phyloP scores from a whole-genome alignment of 164 flowering plant genomes.

The Brasenia schreberi region DNA sequence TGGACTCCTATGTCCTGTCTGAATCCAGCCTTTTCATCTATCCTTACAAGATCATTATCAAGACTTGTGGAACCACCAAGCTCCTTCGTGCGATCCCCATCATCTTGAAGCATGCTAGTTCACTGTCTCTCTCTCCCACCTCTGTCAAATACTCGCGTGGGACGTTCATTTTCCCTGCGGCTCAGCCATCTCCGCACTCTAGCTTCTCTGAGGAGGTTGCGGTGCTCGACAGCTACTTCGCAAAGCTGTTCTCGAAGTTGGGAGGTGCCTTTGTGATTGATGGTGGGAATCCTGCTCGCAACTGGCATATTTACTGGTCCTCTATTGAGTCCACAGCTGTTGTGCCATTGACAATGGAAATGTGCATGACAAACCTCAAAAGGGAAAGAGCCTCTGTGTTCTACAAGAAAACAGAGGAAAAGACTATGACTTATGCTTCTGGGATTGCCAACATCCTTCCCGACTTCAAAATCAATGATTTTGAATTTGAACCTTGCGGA shows the following conservation, averaged over 20 bases:
- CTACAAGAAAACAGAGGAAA: conserved; percentile 29
- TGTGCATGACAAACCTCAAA: conserved; percentile 75
- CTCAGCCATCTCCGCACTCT: conserved; percentile 68
- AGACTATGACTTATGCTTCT: conserved; percentile 42
- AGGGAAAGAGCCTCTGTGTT: conserved; percentile 37
- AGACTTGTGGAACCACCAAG: conserved; percentile 89
- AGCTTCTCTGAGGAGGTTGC: conserved; percentile 74
- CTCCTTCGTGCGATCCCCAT: conserved; percentile 66
- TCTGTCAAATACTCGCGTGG: conserved; percentile 78
- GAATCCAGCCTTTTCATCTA: conserved; percentile 85
- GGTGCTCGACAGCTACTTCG: conserved; percentile 49
- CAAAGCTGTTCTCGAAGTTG: conserved; percentile 25
- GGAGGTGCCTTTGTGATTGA: conserved; percentile 49
- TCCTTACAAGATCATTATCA: conserved; percentile 69
- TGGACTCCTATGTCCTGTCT: conserved; percentile 85
- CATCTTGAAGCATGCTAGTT: conserved; percentile 38
- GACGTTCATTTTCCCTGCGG: conserved; percentile 66
- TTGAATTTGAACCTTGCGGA: conserved; percentile 76
- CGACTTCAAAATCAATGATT: conserved; percentile 43
- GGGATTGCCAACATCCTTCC: conserved; percentile 43
- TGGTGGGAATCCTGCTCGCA: conserved; percentile 17
- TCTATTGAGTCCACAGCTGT: neutral
- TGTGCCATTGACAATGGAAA: conserved; percentile 32
- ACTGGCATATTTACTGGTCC: conserved; percentile 62
- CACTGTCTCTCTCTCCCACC: conserved; percentile 36